A percentile compares a stretch with the other conserved stretches of the same genome.
Conservation (phyloP, 441 rosid genomes). For the Populus trichocarpa region DNA sequence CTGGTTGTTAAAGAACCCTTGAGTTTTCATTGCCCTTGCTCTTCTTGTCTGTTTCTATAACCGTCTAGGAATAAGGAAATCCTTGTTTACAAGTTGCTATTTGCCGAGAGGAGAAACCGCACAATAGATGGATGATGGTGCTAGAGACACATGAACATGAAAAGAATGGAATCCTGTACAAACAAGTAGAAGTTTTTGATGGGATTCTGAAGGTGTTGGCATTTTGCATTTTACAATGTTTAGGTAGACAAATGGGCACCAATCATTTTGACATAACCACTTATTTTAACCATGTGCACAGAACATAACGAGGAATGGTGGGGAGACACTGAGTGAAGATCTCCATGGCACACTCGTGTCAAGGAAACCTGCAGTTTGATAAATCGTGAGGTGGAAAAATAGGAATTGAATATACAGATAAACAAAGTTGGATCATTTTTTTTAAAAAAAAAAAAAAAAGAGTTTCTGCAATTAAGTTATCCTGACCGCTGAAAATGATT, state of each 20-base stretch:
- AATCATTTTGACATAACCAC: not conserved
- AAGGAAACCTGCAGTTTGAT: not conserved
- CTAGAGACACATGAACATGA: not conserved
- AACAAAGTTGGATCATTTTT: not conserved
- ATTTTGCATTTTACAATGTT: not conserved
- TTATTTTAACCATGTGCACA: not conserved
- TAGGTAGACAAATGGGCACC: not conserved
- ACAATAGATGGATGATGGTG: not conserved
- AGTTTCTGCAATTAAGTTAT: no score
- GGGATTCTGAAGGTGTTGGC: not conserved
- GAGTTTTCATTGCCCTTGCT: not conserved
- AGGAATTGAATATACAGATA: not conserved
- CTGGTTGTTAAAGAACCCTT: not conserved
- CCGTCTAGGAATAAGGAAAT: not conserved
- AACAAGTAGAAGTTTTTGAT: not conserved
- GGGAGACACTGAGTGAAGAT: no score
- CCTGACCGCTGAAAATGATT: not conserved
- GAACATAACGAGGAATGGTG: not conserved
- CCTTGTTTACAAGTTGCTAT: not conserved
- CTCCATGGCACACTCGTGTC: not conserved
- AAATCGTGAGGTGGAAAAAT: not conserved
- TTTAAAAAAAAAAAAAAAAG: no score
- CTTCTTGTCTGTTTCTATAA: not conserved
- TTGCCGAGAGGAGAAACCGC: not conserved
- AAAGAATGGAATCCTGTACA: not conserved